Evolutionary conservation across 306 rosid species (phyloP).

Genomic region (Dalbergia cultrata): DNA sequence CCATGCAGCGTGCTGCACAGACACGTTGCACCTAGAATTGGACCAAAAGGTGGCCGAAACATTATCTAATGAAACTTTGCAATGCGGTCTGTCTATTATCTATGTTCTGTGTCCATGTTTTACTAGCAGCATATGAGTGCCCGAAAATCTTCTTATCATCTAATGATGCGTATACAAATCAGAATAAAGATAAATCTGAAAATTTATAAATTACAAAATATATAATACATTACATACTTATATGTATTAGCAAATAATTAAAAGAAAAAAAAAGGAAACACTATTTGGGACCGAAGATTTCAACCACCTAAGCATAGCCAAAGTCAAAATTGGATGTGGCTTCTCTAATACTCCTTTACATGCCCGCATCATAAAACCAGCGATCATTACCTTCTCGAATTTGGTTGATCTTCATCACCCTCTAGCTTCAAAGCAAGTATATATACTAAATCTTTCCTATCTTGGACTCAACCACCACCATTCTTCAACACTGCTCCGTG

Average conservation of each 20-base stretch:
- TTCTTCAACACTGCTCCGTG: neutral
- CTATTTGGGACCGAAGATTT: too few species aligned
- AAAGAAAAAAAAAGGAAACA: too few species aligned
- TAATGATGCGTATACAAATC: too few species aligned
- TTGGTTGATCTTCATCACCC: conserved; percentile 9
- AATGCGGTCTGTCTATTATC: neutral
- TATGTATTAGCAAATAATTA: too few species aligned
- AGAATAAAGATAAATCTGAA: too few species aligned
- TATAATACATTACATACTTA: too few species aligned
- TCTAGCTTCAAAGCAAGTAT: neutral
- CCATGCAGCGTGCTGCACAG: neutral
- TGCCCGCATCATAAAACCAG: neutral
- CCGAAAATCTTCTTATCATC: too few species aligned
- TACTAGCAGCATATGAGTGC: too few species aligned
- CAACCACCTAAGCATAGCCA: neutral
- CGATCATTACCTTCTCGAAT: neutral
- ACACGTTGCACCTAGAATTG: conserved; percentile 7
- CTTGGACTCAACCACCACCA: neutral
- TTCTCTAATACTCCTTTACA: neutral
- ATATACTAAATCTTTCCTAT: neutral
- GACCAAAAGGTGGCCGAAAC: neutral
- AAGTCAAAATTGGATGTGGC: neutral
- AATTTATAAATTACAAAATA: too few species aligned
- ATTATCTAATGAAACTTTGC: neutral
- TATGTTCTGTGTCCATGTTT: neutral